A percentile compares a stretch with the other conserved stretches of the same genome.
Evolutionary conservation across 257 asterid genomes (phyloP).

Genomic region (Apocynum venetum): DNA sequence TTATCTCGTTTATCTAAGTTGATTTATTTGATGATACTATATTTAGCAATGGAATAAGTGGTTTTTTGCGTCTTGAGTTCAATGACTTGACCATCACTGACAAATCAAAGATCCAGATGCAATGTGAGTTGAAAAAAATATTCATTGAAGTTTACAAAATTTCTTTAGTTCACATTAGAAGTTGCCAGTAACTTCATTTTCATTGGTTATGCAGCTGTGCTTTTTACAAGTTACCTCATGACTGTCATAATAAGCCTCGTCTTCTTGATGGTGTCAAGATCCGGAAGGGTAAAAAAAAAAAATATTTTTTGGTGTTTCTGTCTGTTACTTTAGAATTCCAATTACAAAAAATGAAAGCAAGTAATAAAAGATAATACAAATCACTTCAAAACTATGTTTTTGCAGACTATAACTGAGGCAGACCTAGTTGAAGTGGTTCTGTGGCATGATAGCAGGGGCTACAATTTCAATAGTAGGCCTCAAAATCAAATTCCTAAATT

Average conservation of each 20-base stretch:
- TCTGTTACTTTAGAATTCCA: no score
- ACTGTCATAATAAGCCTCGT: neutral
- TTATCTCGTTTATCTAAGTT: neutral
- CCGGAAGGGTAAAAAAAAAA: constrained; percentile 14
- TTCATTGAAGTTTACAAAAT: neutral
- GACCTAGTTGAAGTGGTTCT: neutral
- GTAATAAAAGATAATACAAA: no score
- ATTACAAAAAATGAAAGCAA: no score
- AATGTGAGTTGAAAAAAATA: constrained; percentile 8
- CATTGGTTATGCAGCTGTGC: constrained; percentile 2
- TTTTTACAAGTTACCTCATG: constrained; percentile 7
- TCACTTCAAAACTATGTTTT: neutral
- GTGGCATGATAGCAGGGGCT: constrained; percentile 16
- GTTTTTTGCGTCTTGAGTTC: neutral
- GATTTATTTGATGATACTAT: neutral
- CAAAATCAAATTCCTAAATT: neutral
- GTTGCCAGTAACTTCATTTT: neutral
- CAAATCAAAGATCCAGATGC: neutral
- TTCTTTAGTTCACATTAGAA: no score
- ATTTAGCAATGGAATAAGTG: constrained; percentile 10
- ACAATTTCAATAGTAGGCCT: neutral
- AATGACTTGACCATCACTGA: no score
- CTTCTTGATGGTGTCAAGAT: constrained; percentile 15
- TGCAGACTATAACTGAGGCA: constrained; percentile 12
- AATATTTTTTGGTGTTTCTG: no score